Evolutionary conservation across 345 rosid genomes (phyloP), one percentile per base, ranked within the genome.

Genomic region (Cardamine resedifolia): DNA sequence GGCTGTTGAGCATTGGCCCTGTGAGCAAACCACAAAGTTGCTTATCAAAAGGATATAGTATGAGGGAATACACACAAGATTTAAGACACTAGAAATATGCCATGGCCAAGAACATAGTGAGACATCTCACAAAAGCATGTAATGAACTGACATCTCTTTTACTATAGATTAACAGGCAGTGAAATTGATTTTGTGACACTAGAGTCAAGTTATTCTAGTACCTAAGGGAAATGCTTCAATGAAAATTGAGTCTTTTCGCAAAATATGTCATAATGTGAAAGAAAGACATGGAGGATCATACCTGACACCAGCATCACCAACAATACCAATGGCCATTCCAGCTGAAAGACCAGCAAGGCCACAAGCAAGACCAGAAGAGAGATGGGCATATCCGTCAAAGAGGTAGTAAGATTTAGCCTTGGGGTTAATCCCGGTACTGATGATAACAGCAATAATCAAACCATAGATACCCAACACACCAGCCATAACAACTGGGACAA

Each of bases 241-340:
- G 6, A 12, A 38, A 12, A 41, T 41, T 14, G 41, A 9, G 47
- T 38, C 7, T 38, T 14, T 11, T 3, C 31, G 33, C 36, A 36
- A 11, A 50, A 3, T 4, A 20, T 14, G 45, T 49, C 27, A 66
- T 41, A 2, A 21, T 5, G 58, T 12, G 58, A 66, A 33, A 44
- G 18, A 51, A 58, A 23, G 53, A 53, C 18, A n/a, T 14, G 7
- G 19, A 21, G 14, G n/a, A 58, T 67, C 57, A 72, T 84, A 86
- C 98, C 98, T 88, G 71, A 92, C 98, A 68, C 98, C 98, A 15
- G 98, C 98, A 81, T 92, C 98, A 59, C 98, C 98, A 49, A 92
- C 98, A 2, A 92, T 90, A 60, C 98, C 98, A 67, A 92, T 92
- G 50, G 98, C 96, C 98, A 92, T 92, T 58, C 98, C 98, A 68